Conservation (phyloP, 345 rosid genomes). For the Clausena lansium region DNA sequence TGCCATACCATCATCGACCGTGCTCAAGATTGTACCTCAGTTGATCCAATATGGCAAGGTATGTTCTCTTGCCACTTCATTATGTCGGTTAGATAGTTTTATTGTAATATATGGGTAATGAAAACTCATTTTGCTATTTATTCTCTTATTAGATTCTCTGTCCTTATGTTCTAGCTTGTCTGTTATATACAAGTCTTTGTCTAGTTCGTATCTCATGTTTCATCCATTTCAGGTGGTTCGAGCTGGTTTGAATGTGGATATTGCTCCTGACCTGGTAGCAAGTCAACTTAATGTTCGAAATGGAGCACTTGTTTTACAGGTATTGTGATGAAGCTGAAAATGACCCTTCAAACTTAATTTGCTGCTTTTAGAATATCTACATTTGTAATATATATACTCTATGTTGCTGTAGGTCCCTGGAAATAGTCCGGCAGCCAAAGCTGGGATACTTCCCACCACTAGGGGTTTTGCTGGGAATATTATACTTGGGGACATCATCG, state of each 20-base stretch:
- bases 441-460: slow-evolving; percentile 70
- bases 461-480: slow-evolving; percentile 92
- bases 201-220: slow-evolving; percentile 1
- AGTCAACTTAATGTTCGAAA: slow-evolving; percentile 88
- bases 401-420: slow-evolving; percentile 56
- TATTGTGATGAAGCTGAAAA: too few species aligned
- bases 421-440: slow-evolving; percentile 70
- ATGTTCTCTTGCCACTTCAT: slow-evolving; percentile 24
- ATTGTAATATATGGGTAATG: neutral
- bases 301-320: slow-evolving; percentile 91
- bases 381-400: neutral
- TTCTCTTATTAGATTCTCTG: neutral
- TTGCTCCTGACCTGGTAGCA: slow-evolving; percentile 86
- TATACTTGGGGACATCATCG: slow-evolving; percentile 78
- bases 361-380: neutral
- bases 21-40: slow-evolving; percentile 86
- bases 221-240: slow-evolving; percentile 61
- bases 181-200: neutral
- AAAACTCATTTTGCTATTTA: neutral
- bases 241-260: slow-evolving; percentile 77
- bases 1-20: slow-evolving; percentile 93
- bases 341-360: too few species aligned
- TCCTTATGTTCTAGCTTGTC: neutral
- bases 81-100: neutral
- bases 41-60: slow-evolving; percentile 82